Percentiles rank a stretch among this genome's conserved stretches.
Conservation (phyloP, 1,284 basidiomycete species). For the Irpex rosettiformis region DNA sequence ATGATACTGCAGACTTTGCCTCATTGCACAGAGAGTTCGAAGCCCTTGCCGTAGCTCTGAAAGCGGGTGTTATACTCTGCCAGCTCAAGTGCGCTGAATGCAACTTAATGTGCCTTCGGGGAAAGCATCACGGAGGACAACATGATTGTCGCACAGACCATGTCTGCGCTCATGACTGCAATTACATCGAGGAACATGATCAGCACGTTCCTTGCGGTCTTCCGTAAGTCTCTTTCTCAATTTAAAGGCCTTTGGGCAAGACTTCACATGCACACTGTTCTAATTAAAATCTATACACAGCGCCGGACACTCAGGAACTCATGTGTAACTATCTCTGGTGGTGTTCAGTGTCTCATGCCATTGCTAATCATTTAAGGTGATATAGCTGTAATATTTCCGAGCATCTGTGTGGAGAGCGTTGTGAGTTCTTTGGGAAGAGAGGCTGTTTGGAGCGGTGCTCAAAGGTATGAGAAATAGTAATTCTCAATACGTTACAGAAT, state of each 20-base stretch:
- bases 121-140: constrained; percentile 38
- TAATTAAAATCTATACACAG: too few relatives aligned
- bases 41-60: constrained; percentile 38
- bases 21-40: constrained; percentile 44
- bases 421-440: constrained; percentile 9
- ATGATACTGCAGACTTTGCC: constrained; percentile 40
- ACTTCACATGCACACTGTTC: too few relatives aligned
- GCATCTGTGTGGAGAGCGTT: constrained; percentile 16
- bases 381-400: constrained; percentile 14
- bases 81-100: constrained; percentile 42
- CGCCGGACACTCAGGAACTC: constrained; percentile 52
- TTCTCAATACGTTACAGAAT: too few relatives aligned
- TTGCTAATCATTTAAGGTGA: not conserved
- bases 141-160: constrained; percentile 53
- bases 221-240: constrained; percentile 33
- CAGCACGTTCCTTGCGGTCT: constrained; percentile 37
- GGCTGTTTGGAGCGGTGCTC: constrained; percentile 35
- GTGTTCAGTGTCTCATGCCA: too few relatives aligned
- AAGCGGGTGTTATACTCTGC: constrained; percentile 45
- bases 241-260: too few relatives aligned
- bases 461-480: constrained; percentile 33
- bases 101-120: constrained; percentile 44
- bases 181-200: constrained; percentile 36
- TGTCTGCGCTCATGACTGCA: constrained; percentile 39
- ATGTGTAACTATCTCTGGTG: constrained; percentile 44